Conservation (phyloP, 2,329 filamentous ascomycete genomes). For the Aspergillus costaricaensis region DNA sequence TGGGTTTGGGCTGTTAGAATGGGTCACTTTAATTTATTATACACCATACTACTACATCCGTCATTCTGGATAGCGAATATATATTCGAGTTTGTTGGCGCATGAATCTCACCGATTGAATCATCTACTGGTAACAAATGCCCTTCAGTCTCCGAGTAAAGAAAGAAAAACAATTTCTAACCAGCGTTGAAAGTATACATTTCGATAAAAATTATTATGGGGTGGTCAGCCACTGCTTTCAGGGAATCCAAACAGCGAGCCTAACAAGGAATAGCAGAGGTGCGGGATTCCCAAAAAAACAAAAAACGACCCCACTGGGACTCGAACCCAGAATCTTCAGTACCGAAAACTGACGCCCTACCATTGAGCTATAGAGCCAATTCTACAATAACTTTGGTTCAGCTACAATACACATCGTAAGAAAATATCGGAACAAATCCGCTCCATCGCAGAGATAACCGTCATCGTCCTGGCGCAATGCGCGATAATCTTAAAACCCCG, state of each 20-base stretch:
- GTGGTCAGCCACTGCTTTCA: too few relatives aligned
- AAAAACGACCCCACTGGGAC: slow-evolving; percentile 13
- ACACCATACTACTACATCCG: background rate
- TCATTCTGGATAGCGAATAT: background rate
- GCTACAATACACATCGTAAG: background rate
- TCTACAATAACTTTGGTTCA: background rate
- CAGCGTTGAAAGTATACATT: too few relatives aligned
- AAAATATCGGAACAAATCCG: background rate
- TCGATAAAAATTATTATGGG: too few relatives aligned
- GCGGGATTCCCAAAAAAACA: background rate
- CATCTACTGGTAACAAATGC: too few relatives aligned
- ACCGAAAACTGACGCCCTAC: slow-evolving; percentile 13
- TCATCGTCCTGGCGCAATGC: background rate
- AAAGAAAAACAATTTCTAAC: too few relatives aligned
- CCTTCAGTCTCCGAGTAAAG: too few relatives aligned
- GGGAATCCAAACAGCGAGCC: too few relatives aligned
- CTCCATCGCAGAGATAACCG: background rate
- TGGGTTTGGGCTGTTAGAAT: slow-evolving; percentile 22
- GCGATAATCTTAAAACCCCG: background rate
- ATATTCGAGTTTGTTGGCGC: background rate
- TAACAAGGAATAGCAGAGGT: background rate
- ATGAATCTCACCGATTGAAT: background rate
- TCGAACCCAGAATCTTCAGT: slow-evolving; percentile 13
- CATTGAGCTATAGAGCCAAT: slow-evolving; percentile 10
- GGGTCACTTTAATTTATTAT: background rate